Conservation (phyloP, 768 basidiomycete species). For the Leucosporidium creatinivorum region DNA sequence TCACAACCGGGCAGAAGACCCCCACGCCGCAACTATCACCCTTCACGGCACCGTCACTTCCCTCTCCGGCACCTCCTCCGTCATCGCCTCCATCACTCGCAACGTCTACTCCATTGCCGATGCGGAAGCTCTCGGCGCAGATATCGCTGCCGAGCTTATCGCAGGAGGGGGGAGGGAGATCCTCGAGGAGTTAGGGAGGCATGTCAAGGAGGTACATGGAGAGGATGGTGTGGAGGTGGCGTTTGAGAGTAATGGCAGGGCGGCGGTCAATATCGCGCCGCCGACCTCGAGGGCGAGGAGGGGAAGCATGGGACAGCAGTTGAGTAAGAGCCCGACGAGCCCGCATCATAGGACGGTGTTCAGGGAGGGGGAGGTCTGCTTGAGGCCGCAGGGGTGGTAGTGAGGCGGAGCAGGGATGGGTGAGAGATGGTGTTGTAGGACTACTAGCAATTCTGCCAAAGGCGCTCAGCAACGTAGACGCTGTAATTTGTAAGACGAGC, state of each 20-base stretch:
- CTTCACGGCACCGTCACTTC: conserved; percentile 79
- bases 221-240: conserved; percentile 4
- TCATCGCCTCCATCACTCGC: conserved; percentile 57
- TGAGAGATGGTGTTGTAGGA: too few species aligned
- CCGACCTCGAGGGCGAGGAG: neutral
- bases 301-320: neutral
- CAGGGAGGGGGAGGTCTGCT: conserved; percentile 12
- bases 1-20: conserved; percentile 10
- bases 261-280: conserved; percentile 2
- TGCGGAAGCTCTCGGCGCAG: conserved; percentile 61
- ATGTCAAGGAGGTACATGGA: conserved; percentile 22
- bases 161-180: conserved; percentile 68
- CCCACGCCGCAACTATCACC: conserved; percentile 46
- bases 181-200: conserved; percentile 66
- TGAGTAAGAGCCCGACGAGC: conserved; percentile 14
- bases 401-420: too few species aligned
- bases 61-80: conserved; percentile 63
- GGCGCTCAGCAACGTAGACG: too few species aligned
- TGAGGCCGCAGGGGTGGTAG: conserved; percentile 2
- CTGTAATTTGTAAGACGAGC: too few species aligned
- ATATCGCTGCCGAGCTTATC: conserved; percentile 59
- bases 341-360: conserved; percentile 8
- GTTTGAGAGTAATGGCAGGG: neutral
- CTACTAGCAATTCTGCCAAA: too few species aligned
- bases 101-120: conserved; percentile 52